Conservation (phyloP, 2,329 filamentous ascomycete species). For the Talaromyces sp. region DNA sequence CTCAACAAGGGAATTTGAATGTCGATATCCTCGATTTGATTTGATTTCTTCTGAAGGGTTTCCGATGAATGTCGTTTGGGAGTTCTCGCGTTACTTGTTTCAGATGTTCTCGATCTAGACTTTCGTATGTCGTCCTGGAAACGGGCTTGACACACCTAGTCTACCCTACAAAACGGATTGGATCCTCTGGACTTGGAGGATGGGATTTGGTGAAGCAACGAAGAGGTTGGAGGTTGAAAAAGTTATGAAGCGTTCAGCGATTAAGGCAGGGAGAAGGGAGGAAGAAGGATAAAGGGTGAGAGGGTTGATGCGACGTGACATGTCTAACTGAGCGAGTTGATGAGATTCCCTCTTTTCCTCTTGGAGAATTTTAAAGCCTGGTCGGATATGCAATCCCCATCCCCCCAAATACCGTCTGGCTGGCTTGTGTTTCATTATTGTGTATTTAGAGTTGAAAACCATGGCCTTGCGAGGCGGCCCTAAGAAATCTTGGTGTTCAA, state of each 20-base stretch:
- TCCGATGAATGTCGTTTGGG: conserved; percentile 2
- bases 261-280: not conserved
- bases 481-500: conserved; percentile 35
- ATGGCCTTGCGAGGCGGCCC: conserved; percentile 36
- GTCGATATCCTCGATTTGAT: conserved; percentile 12
- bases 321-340: conserved; percentile 28
- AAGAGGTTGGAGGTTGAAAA: not conserved
- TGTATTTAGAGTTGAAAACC: conserved; percentile 46
- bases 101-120: conserved; percentile 3
- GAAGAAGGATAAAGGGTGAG: not conserved
- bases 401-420: conserved; percentile 22
- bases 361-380: conserved; percentile 29
- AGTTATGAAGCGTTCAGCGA: not conserved
- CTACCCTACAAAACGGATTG: conserved; percentile 1
- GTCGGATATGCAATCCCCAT: conserved; percentile 24
- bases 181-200: not conserved
- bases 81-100: not conserved
- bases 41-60: conserved; percentile 5
- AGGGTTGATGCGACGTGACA: conserved; percentile 6
- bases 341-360: conserved; percentile 19
- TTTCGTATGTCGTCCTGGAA: conserved; percentile 4
- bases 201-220: not conserved
- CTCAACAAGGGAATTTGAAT: conserved; percentile 27
- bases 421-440: conserved; percentile 44
- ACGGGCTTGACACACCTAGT: conserved; percentile 5